phyloP scores from a whole-genome alignment of 1,284 basidiomycete genomes.

The Phenoliferia sp. region DNA sequence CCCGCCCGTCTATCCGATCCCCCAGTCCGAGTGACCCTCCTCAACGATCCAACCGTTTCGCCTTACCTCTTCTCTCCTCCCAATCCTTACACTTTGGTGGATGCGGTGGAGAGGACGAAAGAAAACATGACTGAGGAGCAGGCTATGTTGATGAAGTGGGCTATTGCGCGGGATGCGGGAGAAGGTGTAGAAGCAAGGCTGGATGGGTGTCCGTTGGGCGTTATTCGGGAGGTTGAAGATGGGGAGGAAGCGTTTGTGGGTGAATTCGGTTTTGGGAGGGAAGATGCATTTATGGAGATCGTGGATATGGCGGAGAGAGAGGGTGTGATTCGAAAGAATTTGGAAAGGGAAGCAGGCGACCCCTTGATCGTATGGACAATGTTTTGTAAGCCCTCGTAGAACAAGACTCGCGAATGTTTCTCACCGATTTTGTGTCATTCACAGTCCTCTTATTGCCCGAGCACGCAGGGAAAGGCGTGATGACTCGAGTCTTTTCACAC shows the following conservation, averaged over 20 bases:
- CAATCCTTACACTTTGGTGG: not conserved
- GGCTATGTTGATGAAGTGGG: not conserved
- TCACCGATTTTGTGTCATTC: not conserved
- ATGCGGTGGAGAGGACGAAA: not conserved
- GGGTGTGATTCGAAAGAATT: not conserved
- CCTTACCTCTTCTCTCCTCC: constrained; percentile 2
- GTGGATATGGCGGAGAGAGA: not conserved
- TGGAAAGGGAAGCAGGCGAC: not conserved
- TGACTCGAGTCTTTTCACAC: not conserved
- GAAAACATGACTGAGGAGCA: not conserved
- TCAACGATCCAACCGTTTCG: not conserved
- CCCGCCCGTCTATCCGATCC: constrained; percentile 2
- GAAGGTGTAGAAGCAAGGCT: not conserved
- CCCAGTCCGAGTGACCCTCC: not conserved
- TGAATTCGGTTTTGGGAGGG: not conserved
- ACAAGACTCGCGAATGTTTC: no score
- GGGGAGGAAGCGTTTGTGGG: not conserved
- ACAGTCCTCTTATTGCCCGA: not conserved
- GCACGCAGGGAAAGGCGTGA: not conserved
- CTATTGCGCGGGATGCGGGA: not conserved
- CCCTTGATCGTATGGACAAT: not conserved
- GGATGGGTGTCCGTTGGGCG: not conserved
- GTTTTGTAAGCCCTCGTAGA: not conserved
- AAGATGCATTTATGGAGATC: not conserved
- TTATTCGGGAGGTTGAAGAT: not conserved